These are phyloP conservation scores for Ophiostoma ips DNA, from an alignment of 2,329 filamentous ascomycete species.

Conservation along the genomic window DNA sequence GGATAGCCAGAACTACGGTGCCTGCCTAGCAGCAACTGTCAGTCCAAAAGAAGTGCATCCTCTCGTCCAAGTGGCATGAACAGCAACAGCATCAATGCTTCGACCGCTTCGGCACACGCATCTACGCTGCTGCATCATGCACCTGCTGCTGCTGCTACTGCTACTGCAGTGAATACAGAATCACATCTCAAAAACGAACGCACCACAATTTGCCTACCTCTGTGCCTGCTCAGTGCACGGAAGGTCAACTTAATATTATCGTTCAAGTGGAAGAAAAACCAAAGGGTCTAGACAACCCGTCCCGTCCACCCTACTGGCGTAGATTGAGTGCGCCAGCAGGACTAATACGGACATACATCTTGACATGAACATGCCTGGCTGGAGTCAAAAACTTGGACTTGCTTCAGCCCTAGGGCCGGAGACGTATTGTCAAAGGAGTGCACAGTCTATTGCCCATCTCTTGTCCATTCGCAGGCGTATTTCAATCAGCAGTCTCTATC, in stretches of 20 bases:
- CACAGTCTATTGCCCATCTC: too few relatives aligned
- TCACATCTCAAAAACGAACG: neutral
- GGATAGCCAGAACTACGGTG: neutral
- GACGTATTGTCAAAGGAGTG: too few relatives aligned
- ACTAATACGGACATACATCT: constrained; percentile 50
- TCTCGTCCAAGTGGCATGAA: neutral
- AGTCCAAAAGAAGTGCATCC: neutral
- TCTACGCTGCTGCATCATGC: neutral
- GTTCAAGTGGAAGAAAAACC: constrained; percentile 48
- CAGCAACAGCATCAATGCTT: neutral
- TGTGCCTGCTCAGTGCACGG: constrained; percentile 42
- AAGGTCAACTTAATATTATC: constrained; percentile 46
- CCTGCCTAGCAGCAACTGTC: neutral
- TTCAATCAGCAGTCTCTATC: too few relatives aligned
- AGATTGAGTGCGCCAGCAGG: constrained; percentile 42
- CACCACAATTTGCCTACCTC: constrained; percentile 42
- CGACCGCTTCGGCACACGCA: neutral
- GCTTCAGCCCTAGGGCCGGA: too few relatives aligned
- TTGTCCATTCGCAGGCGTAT: too few relatives aligned
- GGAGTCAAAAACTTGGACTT: too few relatives aligned
- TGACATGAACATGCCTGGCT: too few relatives aligned
- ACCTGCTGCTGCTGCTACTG: neutral
- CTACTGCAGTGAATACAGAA: too few relatives aligned
- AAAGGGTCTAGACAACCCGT: constrained; percentile 53
- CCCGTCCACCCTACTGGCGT: constrained; percentile 52